Conservation (phyloP, 805 yeast genomes). For the Lipomyces kockii region DNA sequence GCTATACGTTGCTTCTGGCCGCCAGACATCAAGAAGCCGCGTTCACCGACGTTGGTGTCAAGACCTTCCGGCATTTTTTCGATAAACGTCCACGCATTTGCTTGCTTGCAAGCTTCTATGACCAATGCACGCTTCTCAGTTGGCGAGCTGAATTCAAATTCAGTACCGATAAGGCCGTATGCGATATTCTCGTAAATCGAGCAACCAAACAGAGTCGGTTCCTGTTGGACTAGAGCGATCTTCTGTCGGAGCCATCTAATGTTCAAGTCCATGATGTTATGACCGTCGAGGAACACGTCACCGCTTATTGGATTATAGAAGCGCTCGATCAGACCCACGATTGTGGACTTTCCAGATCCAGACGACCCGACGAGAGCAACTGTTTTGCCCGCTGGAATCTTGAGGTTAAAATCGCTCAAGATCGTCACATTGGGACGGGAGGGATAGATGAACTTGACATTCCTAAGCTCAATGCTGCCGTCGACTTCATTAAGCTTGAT, state of each 20-base stretch:
- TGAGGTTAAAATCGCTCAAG: constrained; percentile 71
- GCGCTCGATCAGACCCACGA: constrained; percentile 79
- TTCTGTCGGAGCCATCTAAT: constrained; percentile 73
- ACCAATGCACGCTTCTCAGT: constrained; percentile 48
- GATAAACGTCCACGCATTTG: constrained; percentile 59
- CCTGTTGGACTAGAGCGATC: constrained; percentile 94
- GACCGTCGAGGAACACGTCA: constrained; percentile 79
- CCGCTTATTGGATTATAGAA: constrained; percentile 84
- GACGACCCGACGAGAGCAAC: constrained; percentile 95
- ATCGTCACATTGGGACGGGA: constrained; percentile 77
- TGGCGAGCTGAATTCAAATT: constrained; percentile 43
- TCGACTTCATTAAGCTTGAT: constrained; percentile 36
- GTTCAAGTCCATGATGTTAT: constrained; percentile 71
- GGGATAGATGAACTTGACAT: constrained; percentile 88
- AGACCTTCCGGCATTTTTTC: constrained; percentile 56
- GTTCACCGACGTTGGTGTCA: constrained; percentile 57
- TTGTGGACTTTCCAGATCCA: constrained; percentile 93
- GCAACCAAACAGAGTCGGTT: constrained; percentile 89
- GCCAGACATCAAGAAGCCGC: constrained; percentile 65
- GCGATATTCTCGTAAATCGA: constrained; percentile 79
- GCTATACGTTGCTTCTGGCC: constrained; percentile 73
- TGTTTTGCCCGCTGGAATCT: constrained; percentile 83
- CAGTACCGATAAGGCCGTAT: constrained; percentile 61
- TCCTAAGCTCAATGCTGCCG: constrained; percentile 78
- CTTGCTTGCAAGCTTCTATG: constrained; percentile 53